phyloP scores from a whole-genome alignment of 805 yeast genomes.

The Clavispora santaluciae region DNA sequence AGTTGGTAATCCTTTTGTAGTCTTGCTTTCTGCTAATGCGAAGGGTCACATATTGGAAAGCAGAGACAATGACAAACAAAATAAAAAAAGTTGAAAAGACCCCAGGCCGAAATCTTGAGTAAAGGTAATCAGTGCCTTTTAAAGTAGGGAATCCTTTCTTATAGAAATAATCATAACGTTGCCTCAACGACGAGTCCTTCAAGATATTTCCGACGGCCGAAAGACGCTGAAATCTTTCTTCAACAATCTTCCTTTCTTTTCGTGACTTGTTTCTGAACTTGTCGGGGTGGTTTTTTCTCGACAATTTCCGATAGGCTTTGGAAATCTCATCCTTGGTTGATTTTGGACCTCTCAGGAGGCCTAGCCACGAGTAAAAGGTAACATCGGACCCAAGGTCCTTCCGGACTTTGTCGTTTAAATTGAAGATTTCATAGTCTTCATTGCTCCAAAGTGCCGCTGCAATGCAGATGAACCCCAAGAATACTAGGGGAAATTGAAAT shows the following conservation, averaged over 20 bases:
- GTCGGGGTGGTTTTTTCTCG: slow-evolving; percentile 83
- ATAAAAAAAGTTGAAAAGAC: slow-evolving; percentile 46
- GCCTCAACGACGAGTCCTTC: slow-evolving; percentile 48
- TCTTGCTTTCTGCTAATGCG: slow-evolving; percentile 54
- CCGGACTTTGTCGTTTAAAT: slow-evolving; percentile 58
- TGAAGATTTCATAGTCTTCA: slow-evolving; percentile 78
- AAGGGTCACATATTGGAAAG: slow-evolving; percentile 55
- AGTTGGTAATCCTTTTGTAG: slow-evolving; percentile 46
- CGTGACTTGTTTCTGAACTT: slow-evolving; percentile 37
- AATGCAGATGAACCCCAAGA: slow-evolving; percentile 15
- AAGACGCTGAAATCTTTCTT: slow-evolving; percentile 71
- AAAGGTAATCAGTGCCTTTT: slow-evolving; percentile 62
- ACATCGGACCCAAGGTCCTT: slow-evolving; percentile 57
- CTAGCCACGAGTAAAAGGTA: slow-evolving; percentile 67
- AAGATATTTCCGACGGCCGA: slow-evolving; percentile 73
- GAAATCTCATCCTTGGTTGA: slow-evolving; percentile 51
- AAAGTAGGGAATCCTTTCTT: slow-evolving; percentile 82
- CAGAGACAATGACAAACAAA: slow-evolving; percentile 46
- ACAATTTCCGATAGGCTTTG: slow-evolving; percentile 64
- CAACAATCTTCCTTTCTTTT: slow-evolving; percentile 45
- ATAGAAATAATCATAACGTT: slow-evolving; percentile 80
- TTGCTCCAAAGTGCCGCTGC: slow-evolving; percentile 48
- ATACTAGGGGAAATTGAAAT: slow-evolving; percentile 10
- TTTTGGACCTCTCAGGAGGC: slow-evolving; percentile 41
- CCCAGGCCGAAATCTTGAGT: slow-evolving; percentile 68